phyloP scores from a whole-genome alignment of 805 yeast genomes.

The Wickerhamiella sorbophila region DNA sequence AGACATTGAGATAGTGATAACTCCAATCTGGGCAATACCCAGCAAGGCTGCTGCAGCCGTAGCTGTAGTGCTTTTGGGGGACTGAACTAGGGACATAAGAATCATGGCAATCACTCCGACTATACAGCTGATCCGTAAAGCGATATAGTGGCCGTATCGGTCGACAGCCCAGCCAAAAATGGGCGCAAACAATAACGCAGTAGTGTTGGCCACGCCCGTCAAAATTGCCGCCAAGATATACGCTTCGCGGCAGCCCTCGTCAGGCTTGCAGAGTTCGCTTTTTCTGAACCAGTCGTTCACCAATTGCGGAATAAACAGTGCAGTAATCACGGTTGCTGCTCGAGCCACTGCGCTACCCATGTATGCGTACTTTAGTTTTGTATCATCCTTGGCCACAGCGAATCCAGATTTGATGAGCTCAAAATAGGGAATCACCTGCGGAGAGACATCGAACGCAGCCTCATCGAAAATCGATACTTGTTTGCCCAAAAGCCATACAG shows the following conservation, averaged over 20 bases:
- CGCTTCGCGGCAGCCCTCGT: constrained; percentile 41
- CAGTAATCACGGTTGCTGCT: constrained; percentile 41
- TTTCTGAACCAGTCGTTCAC: constrained; percentile 42
- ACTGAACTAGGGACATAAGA: constrained; percentile 15
- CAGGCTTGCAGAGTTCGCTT: constrained; percentile 34
- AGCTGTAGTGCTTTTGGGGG: constrained; percentile 27
- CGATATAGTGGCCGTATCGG: constrained; percentile 26
- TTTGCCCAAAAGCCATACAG: constrained; percentile 21
- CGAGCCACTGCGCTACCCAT: constrained; percentile 50
- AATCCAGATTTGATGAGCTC: constrained; percentile 36
- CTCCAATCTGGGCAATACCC: constrained; percentile 50
- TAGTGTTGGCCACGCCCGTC: constrained; percentile 50
- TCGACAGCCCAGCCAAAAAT: constrained; percentile 48
- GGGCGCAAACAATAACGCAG: constrained; percentile 48
- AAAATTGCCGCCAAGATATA: constrained; percentile 52
- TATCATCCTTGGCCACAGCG: constrained; percentile 32
- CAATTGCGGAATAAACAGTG: constrained; percentile 49
- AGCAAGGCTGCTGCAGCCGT: constrained; percentile 31
- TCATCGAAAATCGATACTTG: constrained; percentile 19
- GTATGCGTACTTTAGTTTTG: constrained; percentile 40
- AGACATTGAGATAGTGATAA: constrained; percentile 50
- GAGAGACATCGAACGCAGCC: constrained; percentile 19
- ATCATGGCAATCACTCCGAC: constrained; percentile 15
- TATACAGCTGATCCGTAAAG: constrained; percentile 21
- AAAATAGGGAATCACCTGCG: constrained; percentile 24